Conservation (phyloP, 2,329 filamentous ascomycete species). For the Proliferodiscus dingleyae region DNA sequence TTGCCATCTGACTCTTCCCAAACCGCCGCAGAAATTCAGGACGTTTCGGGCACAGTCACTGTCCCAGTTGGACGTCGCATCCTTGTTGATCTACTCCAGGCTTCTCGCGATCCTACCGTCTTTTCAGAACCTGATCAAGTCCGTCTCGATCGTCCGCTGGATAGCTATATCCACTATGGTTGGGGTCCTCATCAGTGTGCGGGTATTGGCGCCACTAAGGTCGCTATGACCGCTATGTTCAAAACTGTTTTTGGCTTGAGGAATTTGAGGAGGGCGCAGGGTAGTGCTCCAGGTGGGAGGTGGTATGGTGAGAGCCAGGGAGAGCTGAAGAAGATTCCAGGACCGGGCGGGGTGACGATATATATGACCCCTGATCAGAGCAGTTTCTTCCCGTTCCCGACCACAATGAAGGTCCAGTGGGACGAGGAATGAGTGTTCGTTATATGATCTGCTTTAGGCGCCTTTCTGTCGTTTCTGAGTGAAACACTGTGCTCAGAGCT, state of each 20-base stretch:
- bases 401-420: constrained; percentile 29
- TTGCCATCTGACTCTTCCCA: constrained; percentile 34
- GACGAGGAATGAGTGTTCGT: constrained; percentile 18
- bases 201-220: constrained; percentile 54
- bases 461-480: too few species aligned
- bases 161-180: constrained; percentile 61
- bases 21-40: constrained; percentile 42
- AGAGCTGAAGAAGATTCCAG: constrained; percentile 21
- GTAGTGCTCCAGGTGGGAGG: constrained; percentile 9
- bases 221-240: constrained; percentile 50
- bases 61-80: constrained; percentile 55
- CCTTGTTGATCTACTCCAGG: constrained; percentile 56
- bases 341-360: constrained; percentile 26
- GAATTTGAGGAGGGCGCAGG: constrained; percentile 17
- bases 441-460: too few species aligned
- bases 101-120: constrained; percentile 49
- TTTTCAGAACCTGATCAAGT: constrained; percentile 60
- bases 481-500: too few species aligned
- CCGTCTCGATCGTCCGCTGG: constrained; percentile 57
- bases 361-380: constrained; percentile 67
- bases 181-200: constrained; percentile 59
- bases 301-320: constrained; percentile 32
- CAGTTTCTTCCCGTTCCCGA: constrained; percentile 46
- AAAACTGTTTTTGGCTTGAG: constrained; percentile 24
- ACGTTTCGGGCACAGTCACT: constrained; percentile 44